Percentiles rank a stretch among this genome's conserved stretches.
These are phyloP conservation scores for Westerdykella ornata DNA, from an alignment of 2,329 filamentous ascomycete species.

Conservation along the genomic window DNA sequence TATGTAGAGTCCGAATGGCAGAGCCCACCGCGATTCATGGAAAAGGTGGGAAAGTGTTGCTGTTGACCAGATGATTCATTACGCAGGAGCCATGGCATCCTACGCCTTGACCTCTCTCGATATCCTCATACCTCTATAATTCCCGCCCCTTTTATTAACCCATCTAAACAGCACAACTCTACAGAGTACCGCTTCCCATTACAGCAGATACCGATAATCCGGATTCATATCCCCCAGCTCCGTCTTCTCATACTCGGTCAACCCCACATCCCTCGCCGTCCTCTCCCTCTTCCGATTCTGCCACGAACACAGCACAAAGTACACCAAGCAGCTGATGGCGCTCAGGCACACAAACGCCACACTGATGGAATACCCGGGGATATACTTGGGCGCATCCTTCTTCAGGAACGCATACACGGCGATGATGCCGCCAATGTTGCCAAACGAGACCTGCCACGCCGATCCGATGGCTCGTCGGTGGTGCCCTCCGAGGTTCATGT, in stretches of 20 bases:
- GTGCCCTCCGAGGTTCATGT: constrained; percentile 50
- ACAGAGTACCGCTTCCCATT: constrained; percentile 8
- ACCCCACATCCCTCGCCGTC: constrained; percentile 39
- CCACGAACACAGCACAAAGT: constrained; percentile 52
- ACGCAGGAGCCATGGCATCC: no score
- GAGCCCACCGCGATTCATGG: no score
- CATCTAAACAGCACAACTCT: no score
- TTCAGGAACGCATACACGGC: constrained; percentile 46
- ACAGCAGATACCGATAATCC: constrained; percentile 55
- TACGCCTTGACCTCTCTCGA: no score
- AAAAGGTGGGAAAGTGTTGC: no score
- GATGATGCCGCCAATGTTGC: constrained; percentile 48
- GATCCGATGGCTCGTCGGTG: constrained; percentile 44
- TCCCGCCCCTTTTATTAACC: no score
- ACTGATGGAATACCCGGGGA: constrained; percentile 68
- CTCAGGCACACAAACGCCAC: constrained; percentile 67
- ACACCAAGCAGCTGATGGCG: constrained; percentile 54
- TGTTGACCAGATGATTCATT: no score
- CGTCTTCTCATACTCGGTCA: constrained; percentile 58
- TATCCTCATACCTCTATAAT: no score
- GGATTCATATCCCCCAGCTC: constrained; percentile 55
- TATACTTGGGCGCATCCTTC: constrained; percentile 61
- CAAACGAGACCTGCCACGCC: constrained; percentile 47
- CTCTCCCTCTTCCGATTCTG: constrained; percentile 57
- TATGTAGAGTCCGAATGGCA: no score